Evolutionary conservation across 345 rosid species (phyloP).

Genomic region (Turnera subulata): DNA sequence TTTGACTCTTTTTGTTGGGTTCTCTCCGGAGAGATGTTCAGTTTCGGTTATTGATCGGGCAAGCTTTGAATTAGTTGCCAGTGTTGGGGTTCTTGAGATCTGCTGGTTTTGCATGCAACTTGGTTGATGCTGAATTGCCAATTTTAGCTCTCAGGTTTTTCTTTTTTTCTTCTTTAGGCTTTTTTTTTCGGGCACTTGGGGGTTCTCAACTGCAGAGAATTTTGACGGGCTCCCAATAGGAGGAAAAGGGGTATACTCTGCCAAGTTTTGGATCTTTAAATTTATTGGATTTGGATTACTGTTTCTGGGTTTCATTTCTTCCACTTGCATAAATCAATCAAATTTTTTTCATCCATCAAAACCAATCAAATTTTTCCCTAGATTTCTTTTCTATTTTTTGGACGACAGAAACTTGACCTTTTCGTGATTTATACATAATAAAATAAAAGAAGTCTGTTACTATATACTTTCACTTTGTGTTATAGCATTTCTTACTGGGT

Average conservation of each 20-base stretch:
- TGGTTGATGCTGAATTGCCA: conserved; percentile 5
- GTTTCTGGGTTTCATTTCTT: conserved; percentile 4
- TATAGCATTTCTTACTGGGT: too few relatives aligned
- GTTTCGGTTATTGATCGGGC: background rate
- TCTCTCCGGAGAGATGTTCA: conserved; percentile 11
- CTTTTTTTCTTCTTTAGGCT: conserved; percentile 6
- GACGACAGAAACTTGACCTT: too few relatives aligned
- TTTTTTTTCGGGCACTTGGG: background rate
- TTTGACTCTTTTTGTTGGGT: background rate
- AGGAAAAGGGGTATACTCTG: background rate
- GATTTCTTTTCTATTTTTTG: background rate
- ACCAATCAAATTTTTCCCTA: background rate
- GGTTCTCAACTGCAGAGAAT: conserved; percentile 8
- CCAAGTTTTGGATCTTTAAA: background rate
- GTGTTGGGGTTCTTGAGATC: conserved; percentile 34
- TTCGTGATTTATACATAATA: too few relatives aligned
- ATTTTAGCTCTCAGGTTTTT: background rate
- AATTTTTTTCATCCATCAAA: conserved; percentile 2
- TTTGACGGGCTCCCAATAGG: conserved; percentile 7
- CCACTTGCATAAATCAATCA: conserved; percentile 6
- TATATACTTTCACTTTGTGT: too few relatives aligned
- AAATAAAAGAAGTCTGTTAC: too few relatives aligned
- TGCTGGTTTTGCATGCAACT: conserved; percentile 21
- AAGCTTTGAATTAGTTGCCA: background rate
- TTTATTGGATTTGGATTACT: conserved; percentile 26